phyloP scores from a whole-genome alignment of 192 early-diverging fungal genomes.

The Rhizoclosmatium sp. region DNA sequence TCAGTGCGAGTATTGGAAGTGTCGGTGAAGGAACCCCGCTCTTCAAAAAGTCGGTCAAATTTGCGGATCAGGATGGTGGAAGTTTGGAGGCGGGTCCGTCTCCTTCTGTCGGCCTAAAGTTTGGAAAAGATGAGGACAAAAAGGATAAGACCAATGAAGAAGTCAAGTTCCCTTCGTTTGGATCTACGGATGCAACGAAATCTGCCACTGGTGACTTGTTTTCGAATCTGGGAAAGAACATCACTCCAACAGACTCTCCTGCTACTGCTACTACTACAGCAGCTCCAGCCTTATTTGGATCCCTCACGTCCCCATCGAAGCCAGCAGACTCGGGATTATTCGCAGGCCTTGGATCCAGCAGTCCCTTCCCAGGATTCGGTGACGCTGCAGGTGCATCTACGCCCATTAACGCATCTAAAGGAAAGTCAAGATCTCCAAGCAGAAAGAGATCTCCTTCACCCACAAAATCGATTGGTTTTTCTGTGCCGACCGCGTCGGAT shows the following conservation, averaged over 20 bases:
- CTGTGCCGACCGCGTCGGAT: too few relatives aligned
- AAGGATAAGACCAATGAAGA: neutral
- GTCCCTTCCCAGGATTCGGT: too few relatives aligned
- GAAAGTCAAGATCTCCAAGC: too few relatives aligned
- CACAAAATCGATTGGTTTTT: too few relatives aligned
- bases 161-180: constrained; percentile 9
- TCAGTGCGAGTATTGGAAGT: neutral
- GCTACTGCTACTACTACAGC: neutral
- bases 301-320: neutral
- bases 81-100: constrained; percentile 27
- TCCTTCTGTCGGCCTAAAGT: neutral
- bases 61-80: constrained; percentile 31
- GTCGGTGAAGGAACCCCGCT: neutral
- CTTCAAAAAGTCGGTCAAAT: constrained; percentile 10
- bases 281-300: neutral
- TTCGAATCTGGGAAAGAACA: neutral
- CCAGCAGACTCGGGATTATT: neutral
- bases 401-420: too few relatives aligned
- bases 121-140: neutral
- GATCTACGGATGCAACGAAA: neutral
- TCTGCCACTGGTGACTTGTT: neutral
- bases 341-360: neutral
- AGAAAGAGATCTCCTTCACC: too few relatives aligned
- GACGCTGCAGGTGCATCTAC: too few relatives aligned
- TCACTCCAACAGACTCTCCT: neutral